Percentiles rank a stretch among this genome's conserved stretches.
These are phyloP conservation scores for Aspergillus quadricinctus DNA, from an alignment of 2,329 filamentous ascomycete species.

Conservation along the genomic window DNA sequence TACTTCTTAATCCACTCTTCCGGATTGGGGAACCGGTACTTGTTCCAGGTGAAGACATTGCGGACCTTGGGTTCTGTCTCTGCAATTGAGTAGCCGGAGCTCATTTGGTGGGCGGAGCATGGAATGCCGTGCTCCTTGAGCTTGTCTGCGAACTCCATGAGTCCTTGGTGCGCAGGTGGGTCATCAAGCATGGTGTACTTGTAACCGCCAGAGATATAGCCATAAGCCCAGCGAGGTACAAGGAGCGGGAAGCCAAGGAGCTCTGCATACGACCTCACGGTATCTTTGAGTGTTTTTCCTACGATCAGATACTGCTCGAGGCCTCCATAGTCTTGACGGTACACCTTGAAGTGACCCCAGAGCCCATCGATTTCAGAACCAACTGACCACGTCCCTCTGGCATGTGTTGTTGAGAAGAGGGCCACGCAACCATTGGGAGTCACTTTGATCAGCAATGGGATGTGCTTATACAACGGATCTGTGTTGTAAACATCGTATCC, in stretches of 20 bases:
- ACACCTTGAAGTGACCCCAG: constrained; percentile 72
- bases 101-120: constrained; percentile 69
- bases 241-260: constrained; percentile 64
- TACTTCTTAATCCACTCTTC: constrained; percentile 59
- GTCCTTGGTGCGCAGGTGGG: constrained; percentile 51
- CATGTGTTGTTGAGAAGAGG: constrained; percentile 64
- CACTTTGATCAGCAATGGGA: constrained; percentile 66
- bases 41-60: constrained; percentile 70
- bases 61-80: constrained; percentile 64
- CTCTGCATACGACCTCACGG: constrained; percentile 63
- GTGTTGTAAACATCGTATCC: constrained; percentile 68
- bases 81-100: constrained; percentile 66
- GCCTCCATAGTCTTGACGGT: constrained; percentile 67
- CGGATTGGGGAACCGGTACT: constrained; percentile 65
- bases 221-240: constrained; percentile 68
- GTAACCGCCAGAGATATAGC: constrained; percentile 66
- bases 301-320: constrained; percentile 67
- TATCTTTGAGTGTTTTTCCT: constrained; percentile 61
- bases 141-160: constrained; percentile 59
- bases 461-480: constrained; percentile 72
- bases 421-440: constrained; percentile 61
- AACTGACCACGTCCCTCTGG: constrained; percentile 60
- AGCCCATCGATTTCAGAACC: constrained; percentile 71
- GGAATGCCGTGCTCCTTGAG: constrained; percentile 63
- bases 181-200: constrained; percentile 57